Conservation (phyloP, 2,329 filamentous ascomycete genomes). For the Sporothrix pseudoabietina region DNA sequence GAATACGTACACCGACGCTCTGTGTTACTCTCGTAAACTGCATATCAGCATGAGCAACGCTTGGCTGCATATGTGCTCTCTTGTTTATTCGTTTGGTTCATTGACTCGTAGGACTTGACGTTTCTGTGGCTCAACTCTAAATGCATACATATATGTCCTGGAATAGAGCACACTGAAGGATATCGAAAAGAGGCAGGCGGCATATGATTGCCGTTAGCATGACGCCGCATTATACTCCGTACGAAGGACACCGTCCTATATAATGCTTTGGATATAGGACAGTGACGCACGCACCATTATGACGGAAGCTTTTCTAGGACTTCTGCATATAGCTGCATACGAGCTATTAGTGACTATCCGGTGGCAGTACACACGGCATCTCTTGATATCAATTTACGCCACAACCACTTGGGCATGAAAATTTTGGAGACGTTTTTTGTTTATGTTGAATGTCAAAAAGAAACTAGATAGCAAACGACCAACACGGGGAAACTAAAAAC, state of each 20-base stretch:
- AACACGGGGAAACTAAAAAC: neutral
- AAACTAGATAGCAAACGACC: neutral
- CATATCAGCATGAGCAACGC: neutral
- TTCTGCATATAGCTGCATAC: neutral
- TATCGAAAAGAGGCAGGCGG: neutral
- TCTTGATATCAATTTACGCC: neutral
- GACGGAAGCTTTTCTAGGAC: neutral
- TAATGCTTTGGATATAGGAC: neutral
- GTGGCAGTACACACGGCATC: neutral
- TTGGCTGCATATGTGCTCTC: neutral
- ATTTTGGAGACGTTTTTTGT: neutral
- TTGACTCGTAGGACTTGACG: neutral
- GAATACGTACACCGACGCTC: neutral
- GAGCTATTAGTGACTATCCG: neutral
- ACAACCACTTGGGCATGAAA: neutral
- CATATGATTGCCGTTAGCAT: conserved; percentile 8
- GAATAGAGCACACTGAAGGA: neutral
- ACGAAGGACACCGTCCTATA: neutral
- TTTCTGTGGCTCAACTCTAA: neutral
- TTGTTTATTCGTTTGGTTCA: neutral
- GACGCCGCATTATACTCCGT: neutral
- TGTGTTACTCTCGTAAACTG: neutral
- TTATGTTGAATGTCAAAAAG: neutral
- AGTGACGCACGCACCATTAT: neutral
- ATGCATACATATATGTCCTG: neutral